Conservation (phyloP, 371 early-diverging fungal genomes). For the Mortierella sp. region DNA sequence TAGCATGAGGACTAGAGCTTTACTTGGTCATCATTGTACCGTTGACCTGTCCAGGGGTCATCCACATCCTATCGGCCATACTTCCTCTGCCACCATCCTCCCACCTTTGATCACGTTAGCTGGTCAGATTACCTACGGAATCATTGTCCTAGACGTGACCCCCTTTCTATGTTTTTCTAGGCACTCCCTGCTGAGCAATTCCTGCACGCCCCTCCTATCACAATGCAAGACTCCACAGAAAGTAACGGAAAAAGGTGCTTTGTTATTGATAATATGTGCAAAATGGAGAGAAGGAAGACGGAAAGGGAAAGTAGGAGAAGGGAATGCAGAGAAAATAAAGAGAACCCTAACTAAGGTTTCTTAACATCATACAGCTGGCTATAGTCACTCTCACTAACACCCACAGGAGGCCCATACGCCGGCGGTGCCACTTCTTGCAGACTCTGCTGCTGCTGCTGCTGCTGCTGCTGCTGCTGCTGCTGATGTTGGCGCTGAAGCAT, state of each 20-base stretch:
- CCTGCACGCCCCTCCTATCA: too few relatives aligned
- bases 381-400: slow-evolving; percentile 12
- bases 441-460: slow-evolving; percentile 1
- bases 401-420: slow-evolving; percentile 20
- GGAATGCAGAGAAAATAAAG: too few relatives aligned
- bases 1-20: neutral
- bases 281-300: neutral
- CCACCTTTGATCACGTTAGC: too few relatives aligned
- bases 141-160: too few relatives aligned
- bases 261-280: neutral
- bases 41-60: neutral
- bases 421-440: slow-evolving; percentile 17
- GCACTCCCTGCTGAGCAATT: too few relatives aligned
- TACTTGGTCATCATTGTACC: neutral
- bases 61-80: neutral
- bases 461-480: slow-evolving; percentile 1
- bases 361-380: slow-evolving; percentile 9
- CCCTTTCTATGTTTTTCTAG: too few relatives aligned
- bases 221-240: too few relatives aligned
- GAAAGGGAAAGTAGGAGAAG: too few relatives aligned
- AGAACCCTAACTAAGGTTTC: neutral
- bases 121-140: too few relatives aligned
- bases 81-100: too few relatives aligned
- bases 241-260: too few relatives aligned
- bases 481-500: slow-evolving; percentile 28